Evolutionary conservation across 139 green algal species (phyloP).

Genomic region (Chlorella sp.): DNA sequence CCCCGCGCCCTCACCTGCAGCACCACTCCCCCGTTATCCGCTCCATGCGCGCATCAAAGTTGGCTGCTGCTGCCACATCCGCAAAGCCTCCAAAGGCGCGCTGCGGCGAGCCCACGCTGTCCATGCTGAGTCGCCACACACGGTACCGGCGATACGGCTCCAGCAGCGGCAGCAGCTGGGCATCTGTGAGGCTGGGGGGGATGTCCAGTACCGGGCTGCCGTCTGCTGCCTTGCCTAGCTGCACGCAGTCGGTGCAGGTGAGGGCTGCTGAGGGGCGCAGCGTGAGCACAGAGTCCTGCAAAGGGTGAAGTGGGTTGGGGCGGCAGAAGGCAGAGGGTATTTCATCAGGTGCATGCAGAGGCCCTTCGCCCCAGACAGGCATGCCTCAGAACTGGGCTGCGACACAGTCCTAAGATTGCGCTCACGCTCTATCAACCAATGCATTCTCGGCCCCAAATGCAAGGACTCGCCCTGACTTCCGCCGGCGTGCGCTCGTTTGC

Average conservation of each 20-base stretch:
- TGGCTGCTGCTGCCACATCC: background rate
- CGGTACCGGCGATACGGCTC: conserved; percentile 20
- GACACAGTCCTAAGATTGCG: too few relatives aligned
- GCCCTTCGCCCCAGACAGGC: too few relatives aligned
- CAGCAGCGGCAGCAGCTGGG: conserved; percentile 24
- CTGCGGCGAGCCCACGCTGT: background rate
- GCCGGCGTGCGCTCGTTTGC: background rate
- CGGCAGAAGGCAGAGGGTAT: too few relatives aligned
- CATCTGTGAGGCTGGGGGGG: background rate
- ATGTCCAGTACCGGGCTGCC: background rate
- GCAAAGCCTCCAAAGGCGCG: conserved; percentile 24
- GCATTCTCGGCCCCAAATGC: too few relatives aligned
- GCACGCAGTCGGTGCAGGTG: conserved; percentile 10
- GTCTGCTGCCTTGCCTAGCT: background rate
- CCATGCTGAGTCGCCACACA: conserved; percentile 29
- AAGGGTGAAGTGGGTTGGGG: background rate
- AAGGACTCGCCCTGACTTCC: conserved; percentile 15
- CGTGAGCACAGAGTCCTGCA: conserved; percentile 10
- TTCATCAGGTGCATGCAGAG: too few relatives aligned
- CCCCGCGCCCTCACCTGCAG: background rate
- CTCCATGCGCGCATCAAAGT: conserved; percentile 26
- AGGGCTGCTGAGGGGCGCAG: conserved; percentile 15
- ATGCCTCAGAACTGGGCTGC: too few relatives aligned
- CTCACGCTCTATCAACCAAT: too few relatives aligned
- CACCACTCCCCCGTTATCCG: conserved; percentile 5